Evolutionary conservation across 177 flowering plant species (phyloP).

Genomic region (Tripterygium wilfordii): DNA sequence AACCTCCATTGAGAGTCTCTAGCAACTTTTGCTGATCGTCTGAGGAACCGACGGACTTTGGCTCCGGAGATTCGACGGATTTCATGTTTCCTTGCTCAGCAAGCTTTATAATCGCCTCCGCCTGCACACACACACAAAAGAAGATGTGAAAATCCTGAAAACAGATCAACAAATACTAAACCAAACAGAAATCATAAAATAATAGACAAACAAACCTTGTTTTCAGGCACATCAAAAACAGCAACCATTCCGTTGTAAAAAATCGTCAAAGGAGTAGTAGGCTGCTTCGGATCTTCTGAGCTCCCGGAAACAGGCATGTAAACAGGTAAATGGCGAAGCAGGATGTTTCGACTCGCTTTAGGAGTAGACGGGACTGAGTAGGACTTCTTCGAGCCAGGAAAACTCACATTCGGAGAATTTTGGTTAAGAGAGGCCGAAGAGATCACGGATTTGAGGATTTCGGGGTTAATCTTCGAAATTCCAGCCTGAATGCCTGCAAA

Average conservation of each 20-base stretch:
- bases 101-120: constrained; percentile 31
- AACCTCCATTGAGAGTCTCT: constrained; percentile 26
- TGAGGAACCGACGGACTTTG: constrained; percentile 2
- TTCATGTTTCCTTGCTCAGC: constrained; percentile 18
- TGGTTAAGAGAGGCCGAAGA: constrained; percentile 17
- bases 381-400: constrained; percentile 3
- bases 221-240: constrained; percentile 32
- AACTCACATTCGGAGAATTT: too few relatives aligned
- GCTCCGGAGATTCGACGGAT: constrained; percentile 1
- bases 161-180: background rate
- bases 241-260: constrained; percentile 50
- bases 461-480: constrained; percentile 60
- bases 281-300: too few relatives aligned
- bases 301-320: constrained; percentile 23
- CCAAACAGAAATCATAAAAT: background rate
- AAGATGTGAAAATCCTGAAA: background rate
- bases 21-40: constrained; percentile 17
- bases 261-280: constrained; percentile 54
- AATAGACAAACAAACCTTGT: constrained; percentile 26
- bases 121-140: constrained; percentile 12
- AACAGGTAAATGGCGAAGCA: background rate
- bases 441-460: constrained; percentile 44
- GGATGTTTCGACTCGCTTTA: constrained; percentile 5
- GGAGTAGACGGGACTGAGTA: constrained; percentile 25
- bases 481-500: constrained; percentile 44